Percentiles rank a stretch among this genome's conserved stretches.
phyloP scores from a whole-genome alignment of 129 eudicot genomes.

The Kitagawia praeruptora region DNA sequence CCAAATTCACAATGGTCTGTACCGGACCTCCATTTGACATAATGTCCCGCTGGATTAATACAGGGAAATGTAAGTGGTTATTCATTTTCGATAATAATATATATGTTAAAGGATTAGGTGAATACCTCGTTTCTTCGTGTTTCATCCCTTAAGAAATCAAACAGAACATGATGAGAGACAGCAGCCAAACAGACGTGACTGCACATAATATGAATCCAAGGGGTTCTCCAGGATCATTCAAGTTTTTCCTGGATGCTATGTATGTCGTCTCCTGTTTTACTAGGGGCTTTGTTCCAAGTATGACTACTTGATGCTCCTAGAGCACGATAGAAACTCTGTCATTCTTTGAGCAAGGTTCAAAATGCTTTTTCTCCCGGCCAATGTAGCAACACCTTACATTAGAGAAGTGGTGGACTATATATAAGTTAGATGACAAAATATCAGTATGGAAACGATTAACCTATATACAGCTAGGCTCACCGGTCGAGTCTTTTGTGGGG shows the following conservation, averaged over 20 bases:
- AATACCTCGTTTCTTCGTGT: slow-evolving; percentile 66
- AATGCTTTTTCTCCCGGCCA: slow-evolving; percentile 87
- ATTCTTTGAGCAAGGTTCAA: slow-evolving; percentile 82
- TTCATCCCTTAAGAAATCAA: slow-evolving; percentile 86
- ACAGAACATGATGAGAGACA: slow-evolving; percentile 50
- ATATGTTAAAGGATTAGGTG: background rate
- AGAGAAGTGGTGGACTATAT: background rate
- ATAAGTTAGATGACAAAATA: background rate
- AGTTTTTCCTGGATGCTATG: slow-evolving; percentile 72
- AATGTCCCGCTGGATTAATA: slow-evolving; percentile 72
- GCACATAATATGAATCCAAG: slow-evolving; percentile 78
- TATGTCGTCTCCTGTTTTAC: slow-evolving; percentile 72
- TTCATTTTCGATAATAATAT: background rate
- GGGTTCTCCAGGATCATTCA: slow-evolving; percentile 81
- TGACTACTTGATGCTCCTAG: slow-evolving; percentile 73
- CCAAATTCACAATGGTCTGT: slow-evolving; percentile 61
- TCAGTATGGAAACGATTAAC: background rate
- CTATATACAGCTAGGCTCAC: slow-evolving; percentile 25
- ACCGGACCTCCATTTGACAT: slow-evolving; percentile 68
- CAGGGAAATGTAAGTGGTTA: background rate
- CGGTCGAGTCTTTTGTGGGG: slow-evolving; percentile 81
- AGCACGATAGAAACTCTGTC: slow-evolving; percentile 72
- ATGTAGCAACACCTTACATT: slow-evolving; percentile 55
- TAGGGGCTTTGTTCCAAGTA: slow-evolving; percentile 65
- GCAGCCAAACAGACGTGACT: slow-evolving; percentile 84